A percentile compares a stretch with the other conserved stretches of the same genome.
Evolutionary conservation across 78 protist genomes (phyloP).

Genomic region (Mastigamoeba balamuthi): DNA sequence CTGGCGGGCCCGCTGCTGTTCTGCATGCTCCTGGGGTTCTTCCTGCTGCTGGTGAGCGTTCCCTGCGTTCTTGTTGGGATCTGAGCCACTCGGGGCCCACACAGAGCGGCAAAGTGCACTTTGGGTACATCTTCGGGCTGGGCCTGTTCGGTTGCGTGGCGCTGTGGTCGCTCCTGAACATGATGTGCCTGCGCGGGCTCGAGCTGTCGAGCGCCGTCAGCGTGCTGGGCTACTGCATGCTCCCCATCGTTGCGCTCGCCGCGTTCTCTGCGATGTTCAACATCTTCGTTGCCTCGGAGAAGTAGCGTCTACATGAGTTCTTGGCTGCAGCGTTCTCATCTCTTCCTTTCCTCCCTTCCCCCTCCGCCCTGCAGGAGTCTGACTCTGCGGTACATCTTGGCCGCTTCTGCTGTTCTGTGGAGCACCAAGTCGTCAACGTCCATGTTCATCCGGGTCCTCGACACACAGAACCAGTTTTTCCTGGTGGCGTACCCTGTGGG

Average conservation of each 20-base stretch:
- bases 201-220: slow-evolving; percentile 36
- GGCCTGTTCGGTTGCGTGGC: slow-evolving; percentile 67
- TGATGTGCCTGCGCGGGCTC: slow-evolving; percentile 36
- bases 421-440: slow-evolving; percentile 63
- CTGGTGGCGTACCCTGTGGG: slow-evolving; percentile 77
- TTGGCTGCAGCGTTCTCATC: neutral
- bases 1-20: slow-evolving; percentile 88
- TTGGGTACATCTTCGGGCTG: slow-evolving; percentile 85
- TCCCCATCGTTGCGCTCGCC: slow-evolving; percentile 82
- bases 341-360: neutral
- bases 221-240: slow-evolving; percentile 81
- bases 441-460: slow-evolving; percentile 62
- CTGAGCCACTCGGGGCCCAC: neutral
- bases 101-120: slow-evolving; percentile 77
- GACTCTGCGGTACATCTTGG: slow-evolving; percentile 27
- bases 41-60: slow-evolving; percentile 55
- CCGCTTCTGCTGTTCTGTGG: slow-evolving; percentile 44
- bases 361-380: slow-evolving; percentile 7
- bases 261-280: slow-evolving; percentile 24
- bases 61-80: neutral
- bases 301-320: neutral
- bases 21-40: slow-evolving; percentile 59
- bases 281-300: slow-evolving; percentile 14
- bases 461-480: slow-evolving; percentile 48
- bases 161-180: slow-evolving; percentile 61